Base-by-base conservation (phyloP, 1,284 basidiomycete species). In the Cystobasidium slooffiae region DNA sequence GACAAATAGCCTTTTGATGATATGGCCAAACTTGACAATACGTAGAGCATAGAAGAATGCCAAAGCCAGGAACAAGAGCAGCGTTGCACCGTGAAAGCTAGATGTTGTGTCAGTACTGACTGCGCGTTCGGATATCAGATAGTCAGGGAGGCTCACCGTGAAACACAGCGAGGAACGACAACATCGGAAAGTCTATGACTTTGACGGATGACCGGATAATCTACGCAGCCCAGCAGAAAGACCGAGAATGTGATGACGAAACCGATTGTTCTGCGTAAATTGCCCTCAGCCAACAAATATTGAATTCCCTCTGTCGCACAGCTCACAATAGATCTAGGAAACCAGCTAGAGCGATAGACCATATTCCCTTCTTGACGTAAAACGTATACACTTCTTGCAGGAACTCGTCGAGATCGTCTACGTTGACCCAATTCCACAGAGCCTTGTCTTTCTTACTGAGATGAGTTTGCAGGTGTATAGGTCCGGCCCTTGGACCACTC, bases 391-490 rank as follows among this genome's bases (percentile, higher is more conserved):
- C 85, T 83, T 97, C 93, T 84, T 96, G 93, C 43, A 99, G 83
- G 82, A 97, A 99, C 7, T 88, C 89, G 80, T 99, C 96, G 51
- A 99, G 86, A 81, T 99, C 96, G 80, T 93, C 93, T 8, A 98
- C 93, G 81, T 99, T 99, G 76, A 97, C 93, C 97, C 97, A 99
- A 77, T 92, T 91, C 97, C 97, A 99, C 55, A 98, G 82, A 0
- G 96, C 96, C 77, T 89, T 89, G 82, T 97, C 93, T n/a, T 75
- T 69, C 16, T 77, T 75, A 14, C 67, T 76, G 68, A 81, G 64
- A 5, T 72, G 44, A 16, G 62, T 73, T 53, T 65, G 63, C 31
- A 73, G 41, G 37, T 59, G 70, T 20, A 73, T 73, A 3, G 70
- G 70, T 18, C 70, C 70, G 46, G 44, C 16, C 22, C 70, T 55